Base-by-base conservation (phyloP, 2,329 filamentous ascomycete genomes). In the Colletotrichum acutatum region DNA sequence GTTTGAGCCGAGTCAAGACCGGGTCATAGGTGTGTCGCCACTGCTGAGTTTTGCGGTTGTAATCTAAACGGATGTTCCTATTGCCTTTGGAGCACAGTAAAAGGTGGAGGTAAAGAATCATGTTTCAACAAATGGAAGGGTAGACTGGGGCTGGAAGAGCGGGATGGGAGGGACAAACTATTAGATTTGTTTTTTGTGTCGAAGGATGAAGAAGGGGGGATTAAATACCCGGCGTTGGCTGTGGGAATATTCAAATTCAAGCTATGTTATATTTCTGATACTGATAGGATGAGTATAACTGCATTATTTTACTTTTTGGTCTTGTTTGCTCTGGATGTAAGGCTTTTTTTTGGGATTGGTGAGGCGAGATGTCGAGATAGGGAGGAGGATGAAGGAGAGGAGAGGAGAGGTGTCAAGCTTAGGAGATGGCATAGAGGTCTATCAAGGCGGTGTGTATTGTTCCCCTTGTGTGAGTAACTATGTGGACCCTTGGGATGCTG, bases 1-100 rank as follows among this genome's bases (percentile, higher is more conserved):
- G 61, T 5, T 5, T 73, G 56, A 42, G 42, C 61, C 71, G 71
- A 4, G 66, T 73, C 16, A 71, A 73, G 66, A 73, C 71, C n/a
- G 71, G 71, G 14, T 66, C 34, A 37, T 64, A 26, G 6, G 7
- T 28, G 14, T 30, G 16, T 14, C 30, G 6, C 30, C 7, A 4
- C 37, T 7, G 14, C 34, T 42, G 32, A 26, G 16, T 14, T 57
- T 12, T 65, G 62, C n/a, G 46, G 32, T 42, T 24, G 30, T 5
- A 19, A 65, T 4, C 34, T 22, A 30, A 34, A 34, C 4, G 32
- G 32, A 22, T 7, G 52, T 16, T 37, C 5, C 16, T n/a, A n/a
- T 62, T 7, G 16, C 12, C 19, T n/a, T n/a, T 65, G 30, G 30
- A 56, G 16, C 6, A 22, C n/a, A 42, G 22, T 16, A 19, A 56